These are phyloP conservation scores for Eucalyptus camaldulensis DNA, from an alignment of 345 rosid genomes.

Conservation along the genomic window DNA sequence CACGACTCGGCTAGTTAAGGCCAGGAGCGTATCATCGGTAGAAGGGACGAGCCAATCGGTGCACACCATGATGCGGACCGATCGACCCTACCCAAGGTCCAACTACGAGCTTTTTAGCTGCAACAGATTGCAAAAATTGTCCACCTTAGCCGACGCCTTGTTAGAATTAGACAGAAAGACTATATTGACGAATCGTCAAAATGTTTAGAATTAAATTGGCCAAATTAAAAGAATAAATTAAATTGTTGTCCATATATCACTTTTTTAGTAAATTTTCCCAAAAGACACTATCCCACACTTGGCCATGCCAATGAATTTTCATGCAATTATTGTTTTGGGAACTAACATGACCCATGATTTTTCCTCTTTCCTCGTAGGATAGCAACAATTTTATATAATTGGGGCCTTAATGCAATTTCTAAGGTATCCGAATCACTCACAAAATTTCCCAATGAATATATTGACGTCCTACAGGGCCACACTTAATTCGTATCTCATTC, in stretches of 20 bases:
- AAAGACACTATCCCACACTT: background rate
- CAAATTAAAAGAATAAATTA: background rate
- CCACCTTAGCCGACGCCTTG: background rate
- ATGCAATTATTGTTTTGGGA: background rate
- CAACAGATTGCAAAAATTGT: too few species aligned
- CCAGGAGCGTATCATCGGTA: too few species aligned
- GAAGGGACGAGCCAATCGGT: too few species aligned
- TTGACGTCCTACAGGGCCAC: background rate
- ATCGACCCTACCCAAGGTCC: too few species aligned
- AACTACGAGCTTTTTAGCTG: too few species aligned
- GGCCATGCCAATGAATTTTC: background rate
- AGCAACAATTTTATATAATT: background rate
- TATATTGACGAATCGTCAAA: background rate
- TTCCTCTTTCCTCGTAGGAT: background rate
- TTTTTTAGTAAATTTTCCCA: background rate
- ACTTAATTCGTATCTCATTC: background rate
- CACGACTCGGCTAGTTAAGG: too few species aligned
- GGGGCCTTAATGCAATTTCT: background rate
- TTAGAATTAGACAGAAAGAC: background rate
- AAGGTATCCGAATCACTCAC: background rate
- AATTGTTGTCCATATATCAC: background rate
- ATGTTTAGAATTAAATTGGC: background rate
- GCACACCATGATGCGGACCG: too few species aligned
- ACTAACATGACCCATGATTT: background rate
- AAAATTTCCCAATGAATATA: background rate